Conservation (phyloP, 495 filamentous ascomycete genomes). For the Saxophila tyrrhenica region DNA sequence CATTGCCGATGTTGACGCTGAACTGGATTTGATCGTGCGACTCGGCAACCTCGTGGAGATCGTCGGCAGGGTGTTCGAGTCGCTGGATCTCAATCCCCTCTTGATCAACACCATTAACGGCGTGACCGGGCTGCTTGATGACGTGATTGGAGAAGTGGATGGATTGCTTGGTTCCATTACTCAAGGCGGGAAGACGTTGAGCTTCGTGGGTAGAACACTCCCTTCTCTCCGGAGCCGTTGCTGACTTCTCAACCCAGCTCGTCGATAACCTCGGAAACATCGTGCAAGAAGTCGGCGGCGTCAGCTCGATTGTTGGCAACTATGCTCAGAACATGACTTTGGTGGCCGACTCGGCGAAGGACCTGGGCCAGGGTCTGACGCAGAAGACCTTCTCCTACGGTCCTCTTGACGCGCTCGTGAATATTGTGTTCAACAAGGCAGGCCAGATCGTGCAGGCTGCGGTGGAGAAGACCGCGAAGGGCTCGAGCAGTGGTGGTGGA, state of each 20-base stretch:
- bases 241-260: constrained; percentile 15
- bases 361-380: constrained; percentile 37
- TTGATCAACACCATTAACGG: constrained; percentile 43
- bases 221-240: not conserved
- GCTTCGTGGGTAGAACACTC: constrained; percentile 25
- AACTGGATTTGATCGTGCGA: constrained; percentile 45
- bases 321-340: constrained; percentile 46
- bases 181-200: constrained; percentile 39
- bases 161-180: constrained; percentile 43
- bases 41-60: constrained; percentile 44
- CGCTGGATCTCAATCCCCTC: constrained; percentile 46
- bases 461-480: constrained; percentile 28
- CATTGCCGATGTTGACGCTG: constrained; percentile 43
- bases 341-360: constrained; percentile 35
- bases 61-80: constrained; percentile 44
- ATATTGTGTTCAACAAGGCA: constrained; percentile 44
- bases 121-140: constrained; percentile 37
- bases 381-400: constrained; percentile 44
- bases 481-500: constrained; percentile 4
- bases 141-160: constrained; percentile 43
- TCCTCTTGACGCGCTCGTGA: constrained; percentile 42
- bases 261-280: constrained; percentile 51
- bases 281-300: constrained; percentile 40
- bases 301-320: constrained; percentile 42
- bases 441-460: constrained; percentile 47